Evolutionary conservation across 192 early-diverging fungal genomes (phyloP).

Genomic region (Backusella mclennaniae): DNA sequence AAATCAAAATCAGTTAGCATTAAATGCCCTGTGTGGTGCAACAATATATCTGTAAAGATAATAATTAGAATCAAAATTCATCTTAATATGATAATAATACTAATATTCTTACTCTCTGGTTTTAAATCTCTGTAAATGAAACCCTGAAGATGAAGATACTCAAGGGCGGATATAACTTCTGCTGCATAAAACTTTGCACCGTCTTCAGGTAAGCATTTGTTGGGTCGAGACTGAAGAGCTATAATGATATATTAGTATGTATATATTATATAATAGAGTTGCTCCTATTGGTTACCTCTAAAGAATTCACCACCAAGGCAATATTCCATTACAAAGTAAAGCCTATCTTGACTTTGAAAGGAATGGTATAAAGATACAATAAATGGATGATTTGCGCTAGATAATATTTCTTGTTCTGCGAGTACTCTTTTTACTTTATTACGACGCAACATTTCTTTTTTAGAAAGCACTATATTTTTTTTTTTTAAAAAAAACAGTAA

Average conservation of each 20-base stretch:
- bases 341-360: conserved; percentile 78
- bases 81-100: background rate
- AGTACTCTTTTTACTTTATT: conserved; percentile 97
- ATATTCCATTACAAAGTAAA: conserved; percentile 88
- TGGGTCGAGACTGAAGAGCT: conserved; percentile 85
- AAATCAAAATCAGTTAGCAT: conserved; percentile 99
- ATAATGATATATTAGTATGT: background rate
- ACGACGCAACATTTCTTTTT: conserved; percentile 95
- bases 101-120: conserved; percentile 78
- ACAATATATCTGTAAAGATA: conserved; percentile 62
- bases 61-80: background rate
- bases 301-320: conserved; percentile 88
- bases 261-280: background rate
- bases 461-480: conserved; percentile 54
- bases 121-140: conserved; percentile 98
- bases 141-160: conserved; percentile 94
- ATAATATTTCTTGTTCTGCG: conserved; percentile 81
- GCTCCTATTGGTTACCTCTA: conserved; percentile 40
- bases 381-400: conserved; percentile 86
- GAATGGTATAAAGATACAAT: conserved; percentile 85
- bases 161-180: conserved; percentile 93
- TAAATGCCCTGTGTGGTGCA: conserved; percentile 94
- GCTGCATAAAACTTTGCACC: conserved; percentile 97
- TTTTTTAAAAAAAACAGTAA: background rate
- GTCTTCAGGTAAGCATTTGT: conserved; percentile 82